These are phyloP conservation scores for Atkinsonella texensis DNA, from an alignment of 2,329 filamentous ascomycete species.

Conservation along the genomic window DNA sequence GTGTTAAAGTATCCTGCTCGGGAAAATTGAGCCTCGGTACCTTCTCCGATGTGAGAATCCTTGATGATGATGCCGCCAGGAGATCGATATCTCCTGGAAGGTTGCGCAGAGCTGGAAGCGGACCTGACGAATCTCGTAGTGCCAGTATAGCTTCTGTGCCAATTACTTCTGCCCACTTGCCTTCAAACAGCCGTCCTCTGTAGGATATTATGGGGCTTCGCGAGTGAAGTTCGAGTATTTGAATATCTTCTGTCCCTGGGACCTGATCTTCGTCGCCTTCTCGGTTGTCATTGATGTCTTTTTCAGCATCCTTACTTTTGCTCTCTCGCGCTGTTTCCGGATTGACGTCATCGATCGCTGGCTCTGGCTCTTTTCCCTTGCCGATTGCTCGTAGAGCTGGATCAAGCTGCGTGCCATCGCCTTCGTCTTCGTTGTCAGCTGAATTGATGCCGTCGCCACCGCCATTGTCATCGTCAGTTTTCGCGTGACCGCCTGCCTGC, in stretches of 20 bases:
- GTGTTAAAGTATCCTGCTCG: constrained; percentile 22
- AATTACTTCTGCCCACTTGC: constrained; percentile 69
- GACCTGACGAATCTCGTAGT: constrained; percentile 20
- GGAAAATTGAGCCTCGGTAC: constrained; percentile 37
- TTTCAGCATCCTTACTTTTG: neutral
- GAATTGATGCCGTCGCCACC: constrained; percentile 7
- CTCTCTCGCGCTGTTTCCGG: constrained; percentile 1
- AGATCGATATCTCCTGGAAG: constrained; percentile 49
- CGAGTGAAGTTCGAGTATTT: constrained; percentile 75
- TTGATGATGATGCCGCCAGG: constrained; percentile 53
- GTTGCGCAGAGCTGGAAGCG: constrained; percentile 30
- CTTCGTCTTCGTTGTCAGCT: constrained; percentile 1
- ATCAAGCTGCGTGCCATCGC: constrained; percentile 5
- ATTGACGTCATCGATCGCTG: constrained; percentile 4
- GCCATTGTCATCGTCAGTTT: constrained; percentile 11
- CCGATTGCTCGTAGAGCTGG: constrained; percentile 4
- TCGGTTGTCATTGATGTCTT: neutral
- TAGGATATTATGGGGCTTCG: constrained; percentile 68
- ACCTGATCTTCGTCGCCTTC: constrained; percentile 6
- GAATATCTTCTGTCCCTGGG: constrained; percentile 36
- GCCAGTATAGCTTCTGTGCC: constrained; percentile 74
- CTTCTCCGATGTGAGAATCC: constrained; percentile 42
- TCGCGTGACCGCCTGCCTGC: constrained; percentile 16
- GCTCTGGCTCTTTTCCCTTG: constrained; percentile 5
- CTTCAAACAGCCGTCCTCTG: constrained; percentile 64